Evolutionary conservation across 1,284 basidiomycete genomes (phyloP), one percentile per base, ranked within the genome.

Genomic region (Ustilago tritici): DNA sequence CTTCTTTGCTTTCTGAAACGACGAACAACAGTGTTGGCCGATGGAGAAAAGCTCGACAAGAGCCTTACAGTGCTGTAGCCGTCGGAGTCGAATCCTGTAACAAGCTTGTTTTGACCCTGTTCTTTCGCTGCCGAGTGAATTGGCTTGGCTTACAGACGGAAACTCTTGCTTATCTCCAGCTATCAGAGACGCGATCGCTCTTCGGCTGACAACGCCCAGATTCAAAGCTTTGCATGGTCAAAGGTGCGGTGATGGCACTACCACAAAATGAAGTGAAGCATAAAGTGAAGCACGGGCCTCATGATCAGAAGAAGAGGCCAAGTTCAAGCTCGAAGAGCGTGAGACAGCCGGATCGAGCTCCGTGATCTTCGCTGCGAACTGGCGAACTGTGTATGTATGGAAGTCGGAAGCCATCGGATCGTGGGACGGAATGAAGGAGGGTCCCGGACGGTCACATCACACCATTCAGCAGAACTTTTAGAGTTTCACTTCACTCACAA

Each of bases 361-460:
- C 57, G 31, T 28, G 17, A 49, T 31, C 19, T 9, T 46, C 19
- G 34, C 23, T 28, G 23, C 23, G 2, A 28, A 28, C 23, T 28
- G 23, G 23, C 23, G 23, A 28, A 28, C 3, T 28, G 23, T 28
- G 23, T 28, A 28, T 17, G 17, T 35, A 35, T 34, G n/a, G 14
- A 15, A 35, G n/a, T 49, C 64, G 64, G 64, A 66, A 60, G 57
- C 57, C 52, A 31, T 60, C 49, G 57, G 52, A 56, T 47, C 64
- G 64, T 66, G 64, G 52, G 64, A 66, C 47, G 32, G 46, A 56
- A 66, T 66, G 64, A 66, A 66, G 47, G 9, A 66, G 64, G 64
- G 64, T 66, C 46, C 64, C 19, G 32, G 49, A 60, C 41, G 36
- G 53, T 35, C 38, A 52, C 46, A 31, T n/a, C 46, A 49, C 23